These are phyloP conservation scores for Sugiyamaella lignohabitans DNA, from an alignment of 805 yeast genomes.

Conservation along the genomic window DNA sequence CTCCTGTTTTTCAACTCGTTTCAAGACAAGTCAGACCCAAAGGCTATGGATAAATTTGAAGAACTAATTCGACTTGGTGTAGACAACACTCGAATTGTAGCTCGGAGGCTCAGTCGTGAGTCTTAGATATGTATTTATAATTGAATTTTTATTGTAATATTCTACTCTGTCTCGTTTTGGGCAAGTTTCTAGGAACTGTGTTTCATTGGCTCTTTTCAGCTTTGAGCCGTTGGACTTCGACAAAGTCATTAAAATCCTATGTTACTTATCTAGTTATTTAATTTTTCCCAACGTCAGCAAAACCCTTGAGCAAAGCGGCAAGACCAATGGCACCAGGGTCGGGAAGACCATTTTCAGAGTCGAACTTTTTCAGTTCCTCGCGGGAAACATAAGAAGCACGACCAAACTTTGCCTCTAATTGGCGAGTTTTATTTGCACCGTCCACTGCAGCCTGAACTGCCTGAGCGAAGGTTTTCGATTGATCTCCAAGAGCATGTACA, in stretches of 20 bases:
- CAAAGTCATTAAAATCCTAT: too few relatives aligned
- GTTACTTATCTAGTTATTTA: too few relatives aligned
- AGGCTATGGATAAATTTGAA: slow-evolving; percentile 51
- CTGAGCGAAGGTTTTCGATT: slow-evolving; percentile 44
- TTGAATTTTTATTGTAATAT: too few relatives aligned
- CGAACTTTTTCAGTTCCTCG: slow-evolving; percentile 45
- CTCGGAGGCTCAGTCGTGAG: slow-evolving; percentile 20
- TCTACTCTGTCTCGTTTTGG: too few relatives aligned
- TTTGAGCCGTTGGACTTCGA: too few relatives aligned
- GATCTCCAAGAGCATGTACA: slow-evolving; percentile 47
- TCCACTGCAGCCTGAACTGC: slow-evolving; percentile 59
- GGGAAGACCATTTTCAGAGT: slow-evolving; percentile 50
- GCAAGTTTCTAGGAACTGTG: too few relatives aligned
- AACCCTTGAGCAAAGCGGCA: slow-evolving; percentile 49
- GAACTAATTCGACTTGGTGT: slow-evolving; percentile 51
- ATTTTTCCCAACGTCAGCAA: slow-evolving; percentile 5
- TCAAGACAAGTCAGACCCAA: slow-evolving; percentile 27
- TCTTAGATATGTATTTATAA: too few relatives aligned
- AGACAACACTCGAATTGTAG: slow-evolving; percentile 50
- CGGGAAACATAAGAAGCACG: slow-evolving; percentile 84
- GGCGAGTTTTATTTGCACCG: slow-evolving; percentile 73
- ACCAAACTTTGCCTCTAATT: slow-evolving; percentile 79
- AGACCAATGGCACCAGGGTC: slow-evolving; percentile 96
- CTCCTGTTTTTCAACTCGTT: slow-evolving; percentile 36
- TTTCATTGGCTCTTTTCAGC: too few relatives aligned